phyloP scores from a whole-genome alignment of 2,329 filamentous ascomycete genomes.

The Trichoderma atrobrunneum region DNA sequence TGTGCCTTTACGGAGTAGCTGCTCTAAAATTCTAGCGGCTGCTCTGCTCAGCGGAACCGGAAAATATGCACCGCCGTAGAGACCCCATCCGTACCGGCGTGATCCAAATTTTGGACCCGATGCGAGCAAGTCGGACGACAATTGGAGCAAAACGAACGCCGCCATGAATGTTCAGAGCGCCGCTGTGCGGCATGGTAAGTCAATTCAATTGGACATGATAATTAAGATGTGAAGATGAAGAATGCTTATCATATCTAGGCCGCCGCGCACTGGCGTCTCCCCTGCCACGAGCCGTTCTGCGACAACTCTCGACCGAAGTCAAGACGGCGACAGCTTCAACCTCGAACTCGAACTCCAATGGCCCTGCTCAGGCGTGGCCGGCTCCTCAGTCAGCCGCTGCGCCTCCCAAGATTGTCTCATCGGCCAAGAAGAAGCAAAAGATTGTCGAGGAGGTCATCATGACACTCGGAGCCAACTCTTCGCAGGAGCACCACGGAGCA shows the following conservation, averaged over 20 bases:
- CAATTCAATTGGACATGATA: conserved; percentile 10
- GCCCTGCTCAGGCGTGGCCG: conserved; percentile 24
- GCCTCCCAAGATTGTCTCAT: conserved; percentile 26
- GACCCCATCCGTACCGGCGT: conserved; percentile 17
- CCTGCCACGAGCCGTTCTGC: conserved; percentile 35
- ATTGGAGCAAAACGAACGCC: conserved; percentile 22
- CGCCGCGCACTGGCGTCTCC: conserved; percentile 50
- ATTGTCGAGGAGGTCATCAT: conserved; percentile 34
- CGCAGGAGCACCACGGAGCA: conserved; percentile 33
- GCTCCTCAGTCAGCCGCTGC: conserved; percentile 23
- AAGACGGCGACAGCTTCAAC: conserved; percentile 22
- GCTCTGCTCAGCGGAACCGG: conserved; percentile 20
- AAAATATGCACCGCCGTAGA: conserved; percentile 23
- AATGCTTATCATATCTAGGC: conserved; percentile 38
- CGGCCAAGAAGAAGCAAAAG: conserved; percentile 35
- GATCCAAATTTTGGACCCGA: conserved; percentile 31
- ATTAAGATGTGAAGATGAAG: too few relatives aligned
- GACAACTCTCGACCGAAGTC: conserved; percentile 35
- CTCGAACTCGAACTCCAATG: conserved; percentile 1
- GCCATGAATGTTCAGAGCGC: conserved; percentile 57
- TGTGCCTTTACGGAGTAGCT: neutral
- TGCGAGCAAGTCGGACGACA: conserved; percentile 11
- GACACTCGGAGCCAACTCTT: conserved; percentile 36
- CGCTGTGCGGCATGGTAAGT: conserved; percentile 53
- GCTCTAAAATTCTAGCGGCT: neutral